Evolutionary conservation across 2,329 filamentous ascomycete species (phyloP), one percentile per base, ranked within the genome.

Genomic region (Cladosporium sphaerospermum): DNA sequence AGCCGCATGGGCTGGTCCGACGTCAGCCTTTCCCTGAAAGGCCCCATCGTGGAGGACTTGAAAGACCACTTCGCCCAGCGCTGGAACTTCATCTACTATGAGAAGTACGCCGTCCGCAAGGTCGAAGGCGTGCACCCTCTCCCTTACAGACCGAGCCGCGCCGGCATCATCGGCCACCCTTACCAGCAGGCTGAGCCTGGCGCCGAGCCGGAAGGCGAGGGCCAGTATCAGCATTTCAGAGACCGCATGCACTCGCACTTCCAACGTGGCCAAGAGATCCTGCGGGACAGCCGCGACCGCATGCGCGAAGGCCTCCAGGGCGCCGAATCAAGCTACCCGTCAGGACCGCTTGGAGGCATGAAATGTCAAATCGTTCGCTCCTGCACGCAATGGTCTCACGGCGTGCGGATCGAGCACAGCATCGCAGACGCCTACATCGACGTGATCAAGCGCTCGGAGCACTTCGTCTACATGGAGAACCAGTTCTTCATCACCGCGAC

Each of bases 401-500:
- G 81, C 41, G 73, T 75, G 14, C 64, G 69, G 9, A 76, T 78
- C 4, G 84, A 87, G 67, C 89, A 93, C 67, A 95, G 89, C 0
- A 92, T 99, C 66, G 91, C 95, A 78, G 93, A 86, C 58, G 92
- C 93, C 3, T 97, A 97, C 65, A 81, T 95, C 61, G 93, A 95
- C 68, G 83, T 95, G 76, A 99, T 99, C 61, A 86, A 93, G 59
- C 86, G 92, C 59, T 96, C 90, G 1, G 89, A 99, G 45, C 93
- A 97, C 69, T 96, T 96, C 64, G 89, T 97, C 48, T 97, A 99
- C 71, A 96, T 97, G 60, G 93, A 99, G 69, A 99, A 99, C 85
- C 92, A 97, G 65, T 93, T 93, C 74, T 93, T 93, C 75, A 93
- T 93, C 70, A 93, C 88, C 0, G 86, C 88, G 2, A 91, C 87